A percentile compares a stretch with the other conserved stretches of the same genome.
phyloP scores from a whole-genome alignment of 805 yeast species.

The Candida anglica region DNA sequence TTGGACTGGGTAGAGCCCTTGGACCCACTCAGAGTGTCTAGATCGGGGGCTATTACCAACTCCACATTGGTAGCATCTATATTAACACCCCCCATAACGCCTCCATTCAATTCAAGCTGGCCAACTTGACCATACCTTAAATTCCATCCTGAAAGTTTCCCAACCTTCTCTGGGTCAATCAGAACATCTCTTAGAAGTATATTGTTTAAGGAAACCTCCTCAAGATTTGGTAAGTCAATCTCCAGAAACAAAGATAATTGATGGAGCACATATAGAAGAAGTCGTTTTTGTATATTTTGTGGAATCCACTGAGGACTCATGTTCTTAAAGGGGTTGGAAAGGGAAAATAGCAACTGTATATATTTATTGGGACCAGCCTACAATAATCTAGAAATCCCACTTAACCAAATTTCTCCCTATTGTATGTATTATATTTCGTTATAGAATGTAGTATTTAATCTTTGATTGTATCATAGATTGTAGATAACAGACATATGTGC shows the following conservation, averaged over 20 bases:
- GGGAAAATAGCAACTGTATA: no score
- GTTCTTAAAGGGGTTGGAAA: not conserved
- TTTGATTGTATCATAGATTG: no score
- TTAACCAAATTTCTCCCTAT: no score
- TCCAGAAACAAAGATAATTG: constrained; percentile 80
- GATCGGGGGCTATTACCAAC: constrained; percentile 34
- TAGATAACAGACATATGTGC: no score
- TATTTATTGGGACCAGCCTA: no score
- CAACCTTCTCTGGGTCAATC: constrained; percentile 67
- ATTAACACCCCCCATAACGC: constrained; percentile 67
- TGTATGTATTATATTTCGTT: no score
- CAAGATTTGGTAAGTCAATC: constrained; percentile 75
- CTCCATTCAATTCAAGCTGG: constrained; percentile 52
- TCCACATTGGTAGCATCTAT: constrained; percentile 56
- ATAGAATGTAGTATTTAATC: no score
- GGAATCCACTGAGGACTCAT: constrained; percentile 64
- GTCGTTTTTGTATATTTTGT: constrained; percentile 77
- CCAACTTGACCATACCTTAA: constrained; percentile 60
- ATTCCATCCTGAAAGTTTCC: constrained; percentile 57
- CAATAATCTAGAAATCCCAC: no score
- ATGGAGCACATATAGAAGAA: constrained; percentile 73
- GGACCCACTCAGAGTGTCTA: constrained; percentile 24
- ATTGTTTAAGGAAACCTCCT: constrained; percentile 63
- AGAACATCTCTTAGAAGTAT: constrained; percentile 54
- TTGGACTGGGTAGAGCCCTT: constrained; percentile 14